Evolutionary conservation across 2,329 filamentous ascomycete genomes (phyloP).

Genomic region (Ophiostoma sp.): DNA sequence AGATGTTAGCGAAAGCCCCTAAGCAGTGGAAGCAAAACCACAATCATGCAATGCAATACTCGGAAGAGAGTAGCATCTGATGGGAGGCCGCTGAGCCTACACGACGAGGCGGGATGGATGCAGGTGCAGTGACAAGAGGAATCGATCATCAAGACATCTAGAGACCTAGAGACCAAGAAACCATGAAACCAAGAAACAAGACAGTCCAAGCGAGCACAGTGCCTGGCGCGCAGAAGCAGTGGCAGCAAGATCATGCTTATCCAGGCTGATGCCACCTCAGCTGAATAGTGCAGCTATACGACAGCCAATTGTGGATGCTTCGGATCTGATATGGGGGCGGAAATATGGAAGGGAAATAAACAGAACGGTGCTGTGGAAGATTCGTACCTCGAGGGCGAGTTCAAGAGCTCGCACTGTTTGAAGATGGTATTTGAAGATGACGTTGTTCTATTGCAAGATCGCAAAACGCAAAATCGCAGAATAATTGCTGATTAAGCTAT

Average conservation of each 20-base stretch:
- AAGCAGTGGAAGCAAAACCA: too few species aligned
- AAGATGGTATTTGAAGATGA: neutral
- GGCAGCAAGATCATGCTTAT: neutral
- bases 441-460: neutral
- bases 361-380: neutral
- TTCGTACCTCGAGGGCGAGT: neutral
- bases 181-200: neutral
- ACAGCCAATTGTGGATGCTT: slow-evolving; percentile 6
- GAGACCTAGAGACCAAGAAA: neutral
- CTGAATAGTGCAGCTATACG: neutral
- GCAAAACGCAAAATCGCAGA: neutral
- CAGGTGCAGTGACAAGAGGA: too few species aligned
- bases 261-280: slow-evolving; percentile 1
- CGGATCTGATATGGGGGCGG: neutral
- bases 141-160: too few species aligned
- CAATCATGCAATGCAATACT: neutral
- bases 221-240: neutral
- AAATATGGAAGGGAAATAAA: neutral
- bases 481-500: neutral
- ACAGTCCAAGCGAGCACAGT: neutral
- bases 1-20: too few species aligned
- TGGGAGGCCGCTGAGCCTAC: neutral
- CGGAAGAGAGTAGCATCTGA: neutral
- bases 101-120: neutral
- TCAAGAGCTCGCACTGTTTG: neutral